Evolutionary conservation across 257 asterid species (phyloP), one percentile per base, ranked within the genome.

Genomic region (Fraxinus americana): DNA sequence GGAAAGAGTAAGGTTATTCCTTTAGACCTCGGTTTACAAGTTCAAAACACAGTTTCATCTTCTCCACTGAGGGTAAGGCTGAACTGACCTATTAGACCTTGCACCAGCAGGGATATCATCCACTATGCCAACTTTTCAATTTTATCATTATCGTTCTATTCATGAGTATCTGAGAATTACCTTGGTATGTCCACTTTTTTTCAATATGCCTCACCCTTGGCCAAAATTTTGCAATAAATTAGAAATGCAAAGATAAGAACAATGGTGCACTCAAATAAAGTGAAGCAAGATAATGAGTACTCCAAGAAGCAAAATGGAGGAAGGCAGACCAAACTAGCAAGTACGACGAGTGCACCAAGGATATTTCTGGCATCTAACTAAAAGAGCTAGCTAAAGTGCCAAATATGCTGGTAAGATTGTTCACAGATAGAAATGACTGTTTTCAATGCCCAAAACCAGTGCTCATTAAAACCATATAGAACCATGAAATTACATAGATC

Each of bases 401-500:
- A 34, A 74, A 70, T 16, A 67, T 35, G 27, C 69, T 65, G 34
- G 57, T 75, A 67, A 17, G 12, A 41, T 66, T 38, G 72, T 73
- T 74, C 41, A 45, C 29, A 25, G 45, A 39, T 61, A 61, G 23
- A 5, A 25, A 63, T 63, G 17, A 63, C 27, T 63, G 69, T 63
- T 63, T 25, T 61, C 68, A 10, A 61, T 61, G 32, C 13, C 68
- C 32, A 23, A 21, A 70, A 71, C 63, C 45, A 21, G 34, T 79
- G 79, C 36, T 43, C 57, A 63, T 36, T 39, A 78, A 75, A 76
- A 77, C 57, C 48, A 67, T 27, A 79, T 39, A 25, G 45, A 80
- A 63, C 59, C 78, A 27, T 52, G 13, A 39, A 72, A 61, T 54
- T 35, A 48, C 70, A 78, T 48, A 75, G 14, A 73, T 85, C 79